phyloP scores from a whole-genome alignment of 169 alveolate genomes.

The Babesia sp. region DNA sequence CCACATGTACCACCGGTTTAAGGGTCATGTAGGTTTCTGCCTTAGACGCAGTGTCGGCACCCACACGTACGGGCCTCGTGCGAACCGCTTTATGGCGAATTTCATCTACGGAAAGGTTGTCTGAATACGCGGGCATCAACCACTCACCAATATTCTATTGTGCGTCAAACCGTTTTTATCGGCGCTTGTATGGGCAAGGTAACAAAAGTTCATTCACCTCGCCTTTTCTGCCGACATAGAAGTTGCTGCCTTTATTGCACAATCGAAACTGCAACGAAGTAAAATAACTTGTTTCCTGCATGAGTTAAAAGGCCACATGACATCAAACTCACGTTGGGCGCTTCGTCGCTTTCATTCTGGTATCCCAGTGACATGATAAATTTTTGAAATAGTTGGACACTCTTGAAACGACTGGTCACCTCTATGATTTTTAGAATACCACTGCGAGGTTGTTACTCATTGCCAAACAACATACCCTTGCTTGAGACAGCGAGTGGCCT shows the following conservation, averaged over 20 bases:
- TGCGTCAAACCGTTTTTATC: constrained; percentile 15
- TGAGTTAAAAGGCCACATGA: not conserved
- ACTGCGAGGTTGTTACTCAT: not conserved
- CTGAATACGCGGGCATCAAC: too few relatives aligned
- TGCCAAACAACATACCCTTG: constrained; percentile 15
- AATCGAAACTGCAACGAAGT: constrained; percentile 24
- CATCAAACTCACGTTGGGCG: not conserved
- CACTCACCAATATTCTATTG: too few relatives aligned
- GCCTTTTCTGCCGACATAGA: not conserved
- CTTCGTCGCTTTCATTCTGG: not conserved
- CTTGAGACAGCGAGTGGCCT: constrained; percentile 78
- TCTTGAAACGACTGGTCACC: constrained; percentile 37
- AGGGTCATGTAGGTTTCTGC: too few relatives aligned
- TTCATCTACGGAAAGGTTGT: too few relatives aligned
- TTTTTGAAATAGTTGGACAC: not conserved
- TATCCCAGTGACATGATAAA: constrained; percentile 42
- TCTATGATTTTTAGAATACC: constrained; percentile 60
- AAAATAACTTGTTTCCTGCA: constrained; percentile 37
- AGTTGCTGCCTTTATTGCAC: not conserved
- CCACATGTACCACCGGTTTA: too few relatives aligned
- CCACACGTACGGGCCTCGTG: too few relatives aligned
- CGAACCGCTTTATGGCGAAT: too few relatives aligned
- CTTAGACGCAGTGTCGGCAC: too few relatives aligned
- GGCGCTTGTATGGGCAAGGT: constrained; percentile 70
- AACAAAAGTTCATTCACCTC: constrained; percentile 7